Evolutionary conservation across 257 asterid species (phyloP).

Genomic region (Solanum piurae): DNA sequence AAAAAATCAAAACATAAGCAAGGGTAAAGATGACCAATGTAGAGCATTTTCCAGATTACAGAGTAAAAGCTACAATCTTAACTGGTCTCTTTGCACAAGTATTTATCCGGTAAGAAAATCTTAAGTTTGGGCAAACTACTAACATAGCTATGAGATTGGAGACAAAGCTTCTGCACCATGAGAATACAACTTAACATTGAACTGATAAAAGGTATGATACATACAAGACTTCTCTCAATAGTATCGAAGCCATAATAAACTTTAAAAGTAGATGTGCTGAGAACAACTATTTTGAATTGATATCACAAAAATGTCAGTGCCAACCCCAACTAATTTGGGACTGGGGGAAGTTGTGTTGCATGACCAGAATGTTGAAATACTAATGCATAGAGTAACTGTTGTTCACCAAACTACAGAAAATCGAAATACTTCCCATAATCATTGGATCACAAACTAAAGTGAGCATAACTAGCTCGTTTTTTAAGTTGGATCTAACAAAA

Average conservation of each 20-base stretch:
- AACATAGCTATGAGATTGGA: not conserved
- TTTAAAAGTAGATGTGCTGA: not conserved
- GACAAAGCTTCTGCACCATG: not conserved
- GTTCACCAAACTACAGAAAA: not conserved
- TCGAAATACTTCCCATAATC: not conserved
- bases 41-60: not conserved
- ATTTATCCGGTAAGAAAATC: not conserved
- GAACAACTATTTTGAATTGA: not conserved
- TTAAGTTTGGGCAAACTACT: not conserved
- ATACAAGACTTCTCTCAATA: not conserved
- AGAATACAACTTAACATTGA: not conserved
- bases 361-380: not conserved
- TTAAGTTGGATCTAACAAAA: not conserved
- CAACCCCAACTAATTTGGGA: not conserved
- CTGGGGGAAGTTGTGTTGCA: not conserved
- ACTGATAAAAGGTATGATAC: not conserved
- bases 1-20: not conserved
- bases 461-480: not conserved
- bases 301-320: not conserved
- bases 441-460: not conserved
- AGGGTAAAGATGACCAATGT: not conserved
- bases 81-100: not conserved
- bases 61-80: not conserved
- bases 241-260: not conserved
- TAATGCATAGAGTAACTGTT: not conserved